Percentiles rank a stretch among this genome's conserved stretches.
Conservation (phyloP, 768 basidiomycete species). For the Tephrocybe sp. region DNA sequence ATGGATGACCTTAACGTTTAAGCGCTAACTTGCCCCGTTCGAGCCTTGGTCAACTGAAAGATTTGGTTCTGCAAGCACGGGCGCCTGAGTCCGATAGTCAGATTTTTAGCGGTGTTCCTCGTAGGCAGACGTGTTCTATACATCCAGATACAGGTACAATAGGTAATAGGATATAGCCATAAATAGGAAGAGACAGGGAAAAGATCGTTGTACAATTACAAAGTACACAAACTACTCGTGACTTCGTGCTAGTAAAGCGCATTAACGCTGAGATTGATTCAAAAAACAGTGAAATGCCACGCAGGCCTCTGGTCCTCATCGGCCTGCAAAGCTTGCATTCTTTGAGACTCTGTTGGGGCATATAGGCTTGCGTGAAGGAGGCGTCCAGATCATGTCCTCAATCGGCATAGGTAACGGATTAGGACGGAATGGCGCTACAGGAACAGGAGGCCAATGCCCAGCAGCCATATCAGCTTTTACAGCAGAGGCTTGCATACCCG, state of each 20-base stretch:
- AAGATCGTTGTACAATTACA: not conserved
- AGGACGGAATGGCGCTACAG: slow-evolving; percentile 27
- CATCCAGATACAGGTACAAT: not conserved
- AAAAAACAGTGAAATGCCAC: not conserved
- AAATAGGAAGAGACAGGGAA: not conserved
- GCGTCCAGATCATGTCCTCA: slow-evolving; percentile 42
- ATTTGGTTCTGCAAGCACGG: too few species aligned
- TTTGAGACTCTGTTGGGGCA: slow-evolving; percentile 29
- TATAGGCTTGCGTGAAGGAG: slow-evolving; percentile 18
- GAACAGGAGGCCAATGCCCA: not conserved
- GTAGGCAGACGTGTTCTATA: too few species aligned
- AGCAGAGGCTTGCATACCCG: slow-evolving; percentile 1
- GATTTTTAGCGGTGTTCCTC: too few species aligned
- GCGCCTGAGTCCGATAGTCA: too few species aligned
- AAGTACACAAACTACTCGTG: too few species aligned
- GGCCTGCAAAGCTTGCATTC: slow-evolving; percentile 38
- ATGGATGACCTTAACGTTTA: too few species aligned
- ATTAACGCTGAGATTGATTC: not conserved
- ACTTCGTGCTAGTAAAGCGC: not conserved
- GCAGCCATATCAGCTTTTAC: not conserved
- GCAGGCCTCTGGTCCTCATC: slow-evolving; percentile 22
- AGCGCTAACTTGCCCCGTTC: too few species aligned
- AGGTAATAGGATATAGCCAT: not conserved
- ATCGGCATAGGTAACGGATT: slow-evolving; percentile 57
- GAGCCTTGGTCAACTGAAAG: too few species aligned